phyloP scores from a whole-genome alignment of 2,329 filamentous ascomycete genomes.

The Drechslera avenae region DNA sequence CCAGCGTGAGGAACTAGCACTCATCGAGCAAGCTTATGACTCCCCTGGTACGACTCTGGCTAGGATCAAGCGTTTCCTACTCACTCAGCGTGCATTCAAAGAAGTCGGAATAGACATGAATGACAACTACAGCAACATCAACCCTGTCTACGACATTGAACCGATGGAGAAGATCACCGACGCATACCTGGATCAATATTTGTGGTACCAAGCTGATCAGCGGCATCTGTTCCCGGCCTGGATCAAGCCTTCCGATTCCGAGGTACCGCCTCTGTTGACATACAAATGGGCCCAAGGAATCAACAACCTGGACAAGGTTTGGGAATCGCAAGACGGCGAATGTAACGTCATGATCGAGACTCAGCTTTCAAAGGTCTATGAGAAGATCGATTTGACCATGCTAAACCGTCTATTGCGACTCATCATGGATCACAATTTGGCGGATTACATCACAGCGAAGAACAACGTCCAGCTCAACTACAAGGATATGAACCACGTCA shows the following conservation, averaged over 20 bases:
- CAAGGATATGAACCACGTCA: constrained; percentile 99
- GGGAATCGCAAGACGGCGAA: constrained; percentile 91
- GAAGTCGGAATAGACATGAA: constrained; percentile 99
- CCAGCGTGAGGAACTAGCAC: constrained; percentile 91
- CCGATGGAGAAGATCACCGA: constrained; percentile 99
- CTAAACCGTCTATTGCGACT: constrained; percentile 89
- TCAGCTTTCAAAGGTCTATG: constrained; percentile 97
- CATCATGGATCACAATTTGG: constrained; percentile 99
- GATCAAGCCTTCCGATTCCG: constrained; percentile 99
- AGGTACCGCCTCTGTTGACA: constrained; percentile 89
- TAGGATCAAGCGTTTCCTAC: constrained; percentile 93
- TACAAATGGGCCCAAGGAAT: constrained; percentile 99
- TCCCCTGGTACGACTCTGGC: constrained; percentile 95
- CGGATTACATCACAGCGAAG: constrained; percentile 98
- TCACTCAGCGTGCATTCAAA: constrained; percentile 98
- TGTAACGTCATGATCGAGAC: constrained; percentile 99
- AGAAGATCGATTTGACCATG: constrained; percentile 97
- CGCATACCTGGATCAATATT: constrained; percentile 95
- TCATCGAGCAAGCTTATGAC: constrained; percentile 98
- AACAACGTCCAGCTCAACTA: constrained; percentile 99
- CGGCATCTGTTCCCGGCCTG: constrained; percentile 95
- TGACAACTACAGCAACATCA: constrained; percentile 99
- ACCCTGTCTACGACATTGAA: constrained; percentile 98
- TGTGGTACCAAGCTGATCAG: constrained; percentile 99
- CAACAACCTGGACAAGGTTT: constrained; percentile 95